Evolutionary conservation across 1,139 yeast genomes (phyloP).

Genomic region (Pichia sp.): DNA sequence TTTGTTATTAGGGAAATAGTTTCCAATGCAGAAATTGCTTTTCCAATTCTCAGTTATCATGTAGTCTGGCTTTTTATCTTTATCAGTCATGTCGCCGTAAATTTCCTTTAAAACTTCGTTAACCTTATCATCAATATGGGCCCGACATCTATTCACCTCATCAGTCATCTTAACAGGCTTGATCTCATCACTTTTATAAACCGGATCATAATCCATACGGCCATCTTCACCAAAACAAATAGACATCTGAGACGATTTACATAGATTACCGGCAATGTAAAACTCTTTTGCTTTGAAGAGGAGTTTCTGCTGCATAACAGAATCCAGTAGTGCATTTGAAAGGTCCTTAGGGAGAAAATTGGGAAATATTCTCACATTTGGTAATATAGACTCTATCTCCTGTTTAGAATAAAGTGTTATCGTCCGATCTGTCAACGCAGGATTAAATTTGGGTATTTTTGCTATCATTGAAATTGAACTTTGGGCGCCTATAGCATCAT

Average conservation of each 20-base stretch:
- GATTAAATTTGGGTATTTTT: neutral
- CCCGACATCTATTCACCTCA: slow-evolving; percentile 35
- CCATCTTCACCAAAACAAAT: slow-evolving; percentile 38
- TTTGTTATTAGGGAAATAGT: slow-evolving; percentile 47
- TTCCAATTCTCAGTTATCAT: slow-evolving; percentile 42
- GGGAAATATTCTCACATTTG: slow-evolving; percentile 49
- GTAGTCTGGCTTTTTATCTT: slow-evolving; percentile 31
- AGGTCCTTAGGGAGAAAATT: slow-evolving; percentile 50
- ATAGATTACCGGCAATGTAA: slow-evolving; percentile 58
- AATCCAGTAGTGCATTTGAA: slow-evolving; percentile 43
- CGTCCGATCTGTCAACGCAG: slow-evolving; percentile 8
- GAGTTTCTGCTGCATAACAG: slow-evolving; percentile 40
- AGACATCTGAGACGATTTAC: slow-evolving; percentile 52
- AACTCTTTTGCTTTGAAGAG: slow-evolving; percentile 45
- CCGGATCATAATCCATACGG: slow-evolving; percentile 8
- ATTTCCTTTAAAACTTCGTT: slow-evolving; percentile 25
- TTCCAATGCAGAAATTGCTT: slow-evolving; percentile 54
- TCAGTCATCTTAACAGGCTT: slow-evolving; percentile 11
- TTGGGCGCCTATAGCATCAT: neutral
- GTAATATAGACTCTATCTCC: slow-evolving; percentile 40
- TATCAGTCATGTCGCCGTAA: slow-evolving; percentile 21
- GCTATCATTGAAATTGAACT: neutral
- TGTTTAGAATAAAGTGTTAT: slow-evolving; percentile 38
- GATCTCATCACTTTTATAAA: slow-evolving; percentile 3
- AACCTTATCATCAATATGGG: slow-evolving; percentile 18